Conservation (phyloP, 441 rosid genomes). For the Arabidopsis hybrid region DNA sequence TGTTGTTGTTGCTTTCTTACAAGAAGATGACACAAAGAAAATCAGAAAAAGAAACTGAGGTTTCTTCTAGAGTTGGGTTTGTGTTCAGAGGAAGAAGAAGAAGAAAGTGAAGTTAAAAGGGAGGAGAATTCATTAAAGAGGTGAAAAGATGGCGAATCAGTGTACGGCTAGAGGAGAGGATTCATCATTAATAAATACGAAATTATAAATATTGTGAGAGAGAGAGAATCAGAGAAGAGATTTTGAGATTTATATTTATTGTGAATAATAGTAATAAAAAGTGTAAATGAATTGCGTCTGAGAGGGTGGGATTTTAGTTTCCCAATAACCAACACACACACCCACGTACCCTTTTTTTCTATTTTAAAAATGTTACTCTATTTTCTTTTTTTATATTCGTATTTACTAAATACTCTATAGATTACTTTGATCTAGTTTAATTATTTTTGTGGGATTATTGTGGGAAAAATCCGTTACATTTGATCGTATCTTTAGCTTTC, state of each 20-base stretch:
- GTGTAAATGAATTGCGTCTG: constrained; percentile 50
- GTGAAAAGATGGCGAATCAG: constrained; percentile 60
- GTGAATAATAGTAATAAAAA: neutral
- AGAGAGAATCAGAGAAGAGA: constrained; percentile 29
- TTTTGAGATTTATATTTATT: constrained; percentile 26
- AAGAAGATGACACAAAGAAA: neutral
- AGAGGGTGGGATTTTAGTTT: constrained; percentile 81
- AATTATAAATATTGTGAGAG: neutral
- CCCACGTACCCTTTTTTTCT: constrained; percentile 29
- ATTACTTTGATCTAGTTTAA: no score
- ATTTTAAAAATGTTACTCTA: neutral
- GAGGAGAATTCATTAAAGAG: constrained; percentile 34
- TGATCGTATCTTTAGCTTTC: no score
- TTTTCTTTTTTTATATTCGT: no score
- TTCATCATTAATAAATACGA: constrained; percentile 41
- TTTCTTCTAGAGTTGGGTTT: constrained; percentile 34
- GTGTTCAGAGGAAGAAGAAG: constrained; percentile 21
- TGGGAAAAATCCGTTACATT: no score
- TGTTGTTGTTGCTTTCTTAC: neutral
- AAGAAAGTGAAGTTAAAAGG: constrained; percentile 47
- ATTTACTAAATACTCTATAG: no score
- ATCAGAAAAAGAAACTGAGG: neutral
- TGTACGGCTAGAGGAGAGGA: constrained; percentile 51
- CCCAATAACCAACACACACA: constrained; percentile 61
- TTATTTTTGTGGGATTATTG: no score